Conservation (phyloP, 2,329 filamentous ascomycete genomes). For the Talaromyces sp. region DNA sequence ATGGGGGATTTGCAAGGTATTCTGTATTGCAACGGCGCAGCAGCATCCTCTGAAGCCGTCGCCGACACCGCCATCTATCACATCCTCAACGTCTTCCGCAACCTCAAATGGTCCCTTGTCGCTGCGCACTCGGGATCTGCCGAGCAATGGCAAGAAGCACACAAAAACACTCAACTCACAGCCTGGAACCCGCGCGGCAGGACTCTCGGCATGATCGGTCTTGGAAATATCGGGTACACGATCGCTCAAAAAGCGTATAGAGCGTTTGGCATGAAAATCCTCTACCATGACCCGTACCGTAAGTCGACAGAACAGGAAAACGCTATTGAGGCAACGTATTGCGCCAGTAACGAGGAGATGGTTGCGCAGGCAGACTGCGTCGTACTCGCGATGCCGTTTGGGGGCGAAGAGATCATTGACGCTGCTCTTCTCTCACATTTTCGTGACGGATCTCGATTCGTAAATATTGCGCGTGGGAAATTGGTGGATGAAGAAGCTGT, state of each 20-base stretch:
- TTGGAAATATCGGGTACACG: conserved; percentile 49
- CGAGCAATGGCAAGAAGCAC: conserved; percentile 15
- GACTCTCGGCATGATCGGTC: conserved; percentile 52
- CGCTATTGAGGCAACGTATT: conserved; percentile 38
- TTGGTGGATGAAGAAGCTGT: conserved; percentile 54
- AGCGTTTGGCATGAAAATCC: conserved; percentile 54
- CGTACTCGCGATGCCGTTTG: conserved; percentile 41
- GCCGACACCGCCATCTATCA: conserved; percentile 45
- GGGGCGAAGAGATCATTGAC: conserved; percentile 42
- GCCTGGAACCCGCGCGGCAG: conserved; percentile 49
- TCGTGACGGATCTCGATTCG: conserved; percentile 48
- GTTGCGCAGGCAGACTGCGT: conserved; percentile 43
- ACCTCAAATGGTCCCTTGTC: conserved; percentile 48
- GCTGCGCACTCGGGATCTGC: conserved; percentile 47
- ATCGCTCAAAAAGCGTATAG: conserved; percentile 47
- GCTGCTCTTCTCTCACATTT: conserved; percentile 41
- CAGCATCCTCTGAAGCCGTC: conserved; percentile 44
- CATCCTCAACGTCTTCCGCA: conserved; percentile 50
- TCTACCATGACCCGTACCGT: conserved; percentile 52
- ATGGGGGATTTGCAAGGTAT: conserved; percentile 23
- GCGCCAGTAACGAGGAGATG: conserved; percentile 41
- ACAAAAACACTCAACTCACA: conserved; percentile 31
- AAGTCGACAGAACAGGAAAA: conserved; percentile 36
- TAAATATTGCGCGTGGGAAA: conserved; percentile 54
- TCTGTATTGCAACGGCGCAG: conserved; percentile 47